These are phyloP conservation scores for Aphanomyces euteiches DNA, from an alignment of 352 stramenopile species.

Conservation along the genomic window DNA sequence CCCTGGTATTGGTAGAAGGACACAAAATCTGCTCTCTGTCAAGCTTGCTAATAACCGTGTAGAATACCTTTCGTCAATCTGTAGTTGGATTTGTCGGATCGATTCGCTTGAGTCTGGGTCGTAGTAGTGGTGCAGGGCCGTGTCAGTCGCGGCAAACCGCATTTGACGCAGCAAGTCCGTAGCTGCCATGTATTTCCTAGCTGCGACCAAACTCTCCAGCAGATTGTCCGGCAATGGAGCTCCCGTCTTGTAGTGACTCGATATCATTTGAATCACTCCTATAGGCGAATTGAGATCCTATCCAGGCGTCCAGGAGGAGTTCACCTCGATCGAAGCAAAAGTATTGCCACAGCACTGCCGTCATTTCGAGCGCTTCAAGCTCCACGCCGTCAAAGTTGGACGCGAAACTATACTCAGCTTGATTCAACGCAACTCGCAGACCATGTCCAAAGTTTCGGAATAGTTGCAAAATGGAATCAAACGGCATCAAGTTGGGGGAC, in stretches of 20 bases:
- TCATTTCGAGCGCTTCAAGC: constrained; percentile 97
- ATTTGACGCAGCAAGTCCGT: neutral
- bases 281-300: neutral
- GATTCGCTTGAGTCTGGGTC: neutral
- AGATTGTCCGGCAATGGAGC: constrained; percentile 90
- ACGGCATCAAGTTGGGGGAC: constrained; percentile 97
- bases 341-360: constrained; percentile 99
- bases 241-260: constrained; percentile 77
- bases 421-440: constrained; percentile 98
- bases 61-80: neutral
- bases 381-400: constrained; percentile 96
- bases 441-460: constrained; percentile 97
- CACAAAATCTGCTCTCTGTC: constrained; percentile 51
- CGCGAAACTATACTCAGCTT: constrained; percentile 91
- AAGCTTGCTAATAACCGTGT: neutral
- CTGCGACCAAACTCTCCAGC: constrained; percentile 94
- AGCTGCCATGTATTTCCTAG: constrained; percentile 92
- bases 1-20: constrained; percentile 87
- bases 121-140: neutral
- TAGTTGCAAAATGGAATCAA: constrained; percentile 94
- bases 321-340: constrained; percentile 92
- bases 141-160: neutral
- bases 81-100: neutral
- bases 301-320: neutral
- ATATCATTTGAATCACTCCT: constrained; percentile 42